A percentile compares a stretch with the other conserved stretches of the same genome.
phyloP scores from a whole-genome alignment of 192 early-diverging fungal species.

The Geranomyces variabilis region DNA sequence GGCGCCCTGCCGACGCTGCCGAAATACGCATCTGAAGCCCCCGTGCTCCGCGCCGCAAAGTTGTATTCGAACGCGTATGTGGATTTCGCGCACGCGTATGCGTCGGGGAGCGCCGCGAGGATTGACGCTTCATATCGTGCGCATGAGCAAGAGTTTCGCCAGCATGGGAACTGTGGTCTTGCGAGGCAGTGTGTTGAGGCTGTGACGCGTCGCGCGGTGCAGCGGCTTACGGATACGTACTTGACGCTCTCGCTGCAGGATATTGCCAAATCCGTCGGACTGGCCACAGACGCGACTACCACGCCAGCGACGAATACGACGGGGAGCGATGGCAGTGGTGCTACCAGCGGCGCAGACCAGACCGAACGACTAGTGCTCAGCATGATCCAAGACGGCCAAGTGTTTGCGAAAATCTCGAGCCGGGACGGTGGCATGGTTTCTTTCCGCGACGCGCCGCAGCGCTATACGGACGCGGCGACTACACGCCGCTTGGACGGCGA shows the following conservation, averaged over 20 bases:
- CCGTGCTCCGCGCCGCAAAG: slow-evolving; percentile 37
- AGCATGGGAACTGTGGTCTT: slow-evolving; percentile 70
- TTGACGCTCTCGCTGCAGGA: slow-evolving; percentile 72
- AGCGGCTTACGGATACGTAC: slow-evolving; percentile 76
- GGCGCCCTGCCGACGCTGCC: slow-evolving; percentile 49
- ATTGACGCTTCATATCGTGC: slow-evolving; percentile 52
- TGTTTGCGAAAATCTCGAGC: slow-evolving; percentile 50
- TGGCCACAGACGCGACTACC: slow-evolving; percentile 20
- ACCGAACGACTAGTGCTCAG: slow-evolving; percentile 59
- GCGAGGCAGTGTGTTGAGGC: slow-evolving; percentile 53
- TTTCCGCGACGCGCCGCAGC: slow-evolving; percentile 67
- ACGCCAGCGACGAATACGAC: too few species aligned
- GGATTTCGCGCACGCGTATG: slow-evolving; percentile 64
- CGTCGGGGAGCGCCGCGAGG: slow-evolving; percentile 47
- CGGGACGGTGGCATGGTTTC: slow-evolving; percentile 64
- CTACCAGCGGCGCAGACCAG: slow-evolving; percentile 19
- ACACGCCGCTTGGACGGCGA: slow-evolving; percentile 51
- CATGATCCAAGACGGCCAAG: slow-evolving; percentile 60
- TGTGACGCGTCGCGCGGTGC: slow-evolving; percentile 61
- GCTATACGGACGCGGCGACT: slow-evolving; percentile 45
- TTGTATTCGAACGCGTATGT: slow-evolving; percentile 55
- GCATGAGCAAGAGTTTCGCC: slow-evolving; percentile 33
- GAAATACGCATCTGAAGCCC: slow-evolving; percentile 23
- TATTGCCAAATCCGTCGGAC: slow-evolving; percentile 64
- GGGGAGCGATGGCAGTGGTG: too few species aligned